phyloP scores from a whole-genome alignment of 306 rosid genomes.

The Ormosia semicastrata region DNA sequence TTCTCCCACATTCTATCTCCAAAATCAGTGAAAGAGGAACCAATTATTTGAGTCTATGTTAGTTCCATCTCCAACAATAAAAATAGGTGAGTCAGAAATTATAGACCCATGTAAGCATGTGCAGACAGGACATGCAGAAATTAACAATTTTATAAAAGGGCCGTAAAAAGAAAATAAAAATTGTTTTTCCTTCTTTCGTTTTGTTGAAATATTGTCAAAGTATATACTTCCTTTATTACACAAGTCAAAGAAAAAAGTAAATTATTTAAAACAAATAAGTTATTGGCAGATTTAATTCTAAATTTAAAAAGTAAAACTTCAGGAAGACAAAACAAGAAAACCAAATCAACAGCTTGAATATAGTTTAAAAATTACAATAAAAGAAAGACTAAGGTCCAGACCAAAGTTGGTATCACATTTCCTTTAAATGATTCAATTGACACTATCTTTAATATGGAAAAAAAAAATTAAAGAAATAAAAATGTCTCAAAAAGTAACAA shows the following conservation, averaged over 20 bases:
- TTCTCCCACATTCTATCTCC: neutral
- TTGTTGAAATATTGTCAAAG: neutral
- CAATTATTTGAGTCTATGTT: neutral
- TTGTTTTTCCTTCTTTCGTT: neutral
- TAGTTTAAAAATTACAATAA: neutral
- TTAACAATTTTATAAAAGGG: neutral
- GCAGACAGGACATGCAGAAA: neutral
- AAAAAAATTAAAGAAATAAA: neutral
- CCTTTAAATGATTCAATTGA: neutral
- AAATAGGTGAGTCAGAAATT: neutral
- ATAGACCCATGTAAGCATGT: neutral
- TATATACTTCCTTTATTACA: neutral
- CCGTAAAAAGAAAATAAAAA: neutral
- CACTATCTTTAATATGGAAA: neutral
- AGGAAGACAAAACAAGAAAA: neutral
- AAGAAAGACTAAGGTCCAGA: neutral
- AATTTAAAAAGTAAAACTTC: neutral
- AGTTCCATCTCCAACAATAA: neutral
- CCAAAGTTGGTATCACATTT: neutral
- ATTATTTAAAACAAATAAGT: neutral
- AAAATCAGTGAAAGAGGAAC: neutral
- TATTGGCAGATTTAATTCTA: neutral
- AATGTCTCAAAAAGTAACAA: neutral
- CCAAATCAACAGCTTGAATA: neutral
- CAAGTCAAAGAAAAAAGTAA: neutral